Base-by-base conservation (phyloP, 371 early-diverging fungal genomes). In the Sporodiniella umbellata region DNA sequence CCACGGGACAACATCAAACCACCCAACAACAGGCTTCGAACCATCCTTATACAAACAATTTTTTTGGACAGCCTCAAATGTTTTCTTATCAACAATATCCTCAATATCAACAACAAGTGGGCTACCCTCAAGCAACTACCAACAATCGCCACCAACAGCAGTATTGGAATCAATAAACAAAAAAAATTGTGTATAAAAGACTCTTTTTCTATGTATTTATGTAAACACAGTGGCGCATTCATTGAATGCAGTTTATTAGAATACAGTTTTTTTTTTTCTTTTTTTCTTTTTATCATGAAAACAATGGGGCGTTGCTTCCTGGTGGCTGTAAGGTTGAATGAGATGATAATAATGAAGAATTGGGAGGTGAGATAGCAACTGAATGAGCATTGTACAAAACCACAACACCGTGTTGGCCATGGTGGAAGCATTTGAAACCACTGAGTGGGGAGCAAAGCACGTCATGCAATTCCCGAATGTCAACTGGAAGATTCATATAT, bases 51-150 rank as follows among this genome's bases (percentile, higher is more conserved):
- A 46, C 24, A 38, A 53, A 53, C 21, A 57, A 47, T 28, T 66
- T 61, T 23, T 61, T 66, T 38, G 62, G 66, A n/a, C 66, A 66
- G 37, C 66, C 66, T 52, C 65, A 65, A 42, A 66, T 66, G 58
- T 58, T 66, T 40, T 63, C 64, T 45, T 63, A 63, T 31, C 52
- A 51, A 19, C 64, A 63, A 42, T 58, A 62, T 44, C 63, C 62
- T 45, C 62, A 53, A 33, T 55, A 42, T 21, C 58, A 62, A 37
- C 62, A 56, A 33, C 57, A 60, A 18, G 51, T 60, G 55, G 30
- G 15, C 17, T 17, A 28, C 30, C 55, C 46, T 38, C 54, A 52
- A 42, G 26, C 48, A 11, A 38, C 35, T 17, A 43, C 45, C 33
- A 53, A 53, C 31, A 49, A 55, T 40, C 61, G 61, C 33, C 47